These are phyloP conservation scores for Neofusicoccum cordaticola DNA, from an alignment of 2,329 filamentous ascomycete genomes.

Conservation along the genomic window DNA sequence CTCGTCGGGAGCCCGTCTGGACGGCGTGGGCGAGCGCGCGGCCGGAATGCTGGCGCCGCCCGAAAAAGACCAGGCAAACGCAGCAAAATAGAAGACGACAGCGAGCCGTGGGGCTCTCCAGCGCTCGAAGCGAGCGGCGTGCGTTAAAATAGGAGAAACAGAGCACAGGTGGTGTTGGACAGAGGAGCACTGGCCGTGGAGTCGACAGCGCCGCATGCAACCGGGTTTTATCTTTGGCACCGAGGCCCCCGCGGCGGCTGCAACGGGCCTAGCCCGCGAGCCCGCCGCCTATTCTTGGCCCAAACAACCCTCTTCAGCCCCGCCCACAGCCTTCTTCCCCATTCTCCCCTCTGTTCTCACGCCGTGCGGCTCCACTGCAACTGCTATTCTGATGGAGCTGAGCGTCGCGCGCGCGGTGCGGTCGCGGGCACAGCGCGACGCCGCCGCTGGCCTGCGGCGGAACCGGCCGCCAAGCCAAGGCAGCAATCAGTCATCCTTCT, in stretches of 20 bases:
- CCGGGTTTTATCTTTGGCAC: slow-evolving; percentile 1
- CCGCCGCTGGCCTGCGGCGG: not conserved
- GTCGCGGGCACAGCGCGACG: not conserved
- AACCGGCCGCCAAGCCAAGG: not conserved
- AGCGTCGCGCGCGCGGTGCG: not conserved
- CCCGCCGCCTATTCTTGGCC: not conserved
- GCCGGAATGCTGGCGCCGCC: not conserved
- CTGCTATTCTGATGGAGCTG: slow-evolving; percentile 6
- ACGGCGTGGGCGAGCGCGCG: not conserved
- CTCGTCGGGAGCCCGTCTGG: not conserved
- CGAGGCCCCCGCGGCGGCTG: not conserved
- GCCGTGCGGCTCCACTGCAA: not conserved
- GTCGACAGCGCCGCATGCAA: not conserved
- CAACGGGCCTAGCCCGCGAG: not conserved
- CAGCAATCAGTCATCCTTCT: slow-evolving; percentile 8
- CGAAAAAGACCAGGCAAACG: not conserved
- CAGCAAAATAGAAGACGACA: not conserved
- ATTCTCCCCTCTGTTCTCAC: not conserved
- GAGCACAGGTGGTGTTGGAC: slow-evolving; percentile 7
- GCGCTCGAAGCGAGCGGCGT: not conserved
- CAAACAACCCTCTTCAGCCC: not conserved
- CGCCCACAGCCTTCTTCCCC: not conserved
- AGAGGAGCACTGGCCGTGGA: too few relatives aligned
- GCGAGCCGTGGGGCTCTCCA: not conserved
- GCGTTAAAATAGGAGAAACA: slow-evolving; percentile 9